phyloP scores from a whole-genome alignment of 2,329 filamentous ascomycete species.

The Fusarium incarnatum region DNA sequence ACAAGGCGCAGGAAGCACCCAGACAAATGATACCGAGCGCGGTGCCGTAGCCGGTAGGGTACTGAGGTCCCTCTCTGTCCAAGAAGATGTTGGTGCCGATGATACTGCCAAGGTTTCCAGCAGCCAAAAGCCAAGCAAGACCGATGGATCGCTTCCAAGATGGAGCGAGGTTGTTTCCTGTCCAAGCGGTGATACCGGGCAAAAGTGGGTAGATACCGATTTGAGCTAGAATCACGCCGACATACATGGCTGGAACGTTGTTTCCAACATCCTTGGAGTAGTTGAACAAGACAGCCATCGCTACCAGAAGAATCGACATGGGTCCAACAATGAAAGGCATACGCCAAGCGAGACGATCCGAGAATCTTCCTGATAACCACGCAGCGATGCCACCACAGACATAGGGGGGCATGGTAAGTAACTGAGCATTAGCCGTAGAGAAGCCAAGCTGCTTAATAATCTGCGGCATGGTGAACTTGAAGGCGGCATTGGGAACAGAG shows the following conservation, averaged over 20 bases:
- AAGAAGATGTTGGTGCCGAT: constrained; percentile 56
- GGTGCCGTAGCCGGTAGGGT: constrained; percentile 53
- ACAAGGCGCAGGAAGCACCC: constrained; percentile 16
- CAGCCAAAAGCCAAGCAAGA: constrained; percentile 40
- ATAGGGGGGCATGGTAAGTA: constrained; percentile 53
- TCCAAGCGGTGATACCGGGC: constrained; percentile 43
- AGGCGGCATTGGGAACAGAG: constrained; percentile 36
- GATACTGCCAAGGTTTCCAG: constrained; percentile 44
- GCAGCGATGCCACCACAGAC: constrained; percentile 47
- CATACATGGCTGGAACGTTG: constrained; percentile 49
- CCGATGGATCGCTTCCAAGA: constrained; percentile 42
- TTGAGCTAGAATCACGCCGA: constrained; percentile 17
- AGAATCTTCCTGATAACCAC: constrained; percentile 46
- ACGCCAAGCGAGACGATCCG: constrained; percentile 53
- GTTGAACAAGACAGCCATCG: constrained; percentile 50
- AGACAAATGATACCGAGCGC: constrained; percentile 47
- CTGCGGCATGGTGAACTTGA: constrained; percentile 49
- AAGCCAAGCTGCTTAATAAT: constrained; percentile 57
- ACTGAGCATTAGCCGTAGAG: constrained; percentile 45
- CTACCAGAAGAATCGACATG: constrained; percentile 47
- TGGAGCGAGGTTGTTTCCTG: constrained; percentile 43
- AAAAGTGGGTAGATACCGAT: constrained; percentile 50
- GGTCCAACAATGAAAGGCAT: constrained; percentile 54
- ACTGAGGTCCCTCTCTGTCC: constrained; percentile 50
- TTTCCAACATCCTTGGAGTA: constrained; percentile 50